Base-by-base conservation (phyloP, 1,139 yeast genomes). In the Suhomyces terraborum region DNA sequence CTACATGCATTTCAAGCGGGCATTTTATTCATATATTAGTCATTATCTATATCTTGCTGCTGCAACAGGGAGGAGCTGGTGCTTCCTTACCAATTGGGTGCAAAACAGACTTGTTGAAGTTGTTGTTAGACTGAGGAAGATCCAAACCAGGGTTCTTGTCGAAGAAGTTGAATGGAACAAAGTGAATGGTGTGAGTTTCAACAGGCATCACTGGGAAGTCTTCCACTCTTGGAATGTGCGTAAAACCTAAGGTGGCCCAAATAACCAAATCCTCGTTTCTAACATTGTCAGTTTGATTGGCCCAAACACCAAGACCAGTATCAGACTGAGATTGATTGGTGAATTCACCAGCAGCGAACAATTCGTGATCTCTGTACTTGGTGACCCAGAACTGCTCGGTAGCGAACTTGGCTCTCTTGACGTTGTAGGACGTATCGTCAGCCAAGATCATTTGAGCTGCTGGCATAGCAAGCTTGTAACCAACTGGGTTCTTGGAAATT, bases 161-260 rank as follows among this genome's bases (percentile, higher is more conserved):
- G 63, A 86, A 88, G 79, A 88, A 88, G 48, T 88, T 88, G 56
- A 76, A 69, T 40, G 96, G 96, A 40, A 77, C 74, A 48, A 88
- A 73, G 48, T 80, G 76, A 53, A 87, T 81, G 59, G 77, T 83
- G 56, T 73, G 77, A 53, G 80, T 80, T 69, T 88, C 95, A 44
- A 82, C 86, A 32, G 95, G 94, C 96, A 88, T 88, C 47, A 88
- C 94, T 40, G 95, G 95, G 85, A 86, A 88, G 65, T 88, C 95
- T 69, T 88, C 96, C 25, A 84, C 84, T 58, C 91, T 79, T 53
- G 95, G 95, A 57, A 87, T 80, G 62, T 88, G 96, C 19, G 95
- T 88, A 69, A 88, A 78, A 22, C 91, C 94, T 61, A 88, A 66
- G 36, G 95, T 86, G 54, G 89, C 88, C 95, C 95, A 88, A 42